phyloP scores from a whole-genome alignment of 352 stramenopile genomes.

The Phytophthora aleatoria region DNA sequence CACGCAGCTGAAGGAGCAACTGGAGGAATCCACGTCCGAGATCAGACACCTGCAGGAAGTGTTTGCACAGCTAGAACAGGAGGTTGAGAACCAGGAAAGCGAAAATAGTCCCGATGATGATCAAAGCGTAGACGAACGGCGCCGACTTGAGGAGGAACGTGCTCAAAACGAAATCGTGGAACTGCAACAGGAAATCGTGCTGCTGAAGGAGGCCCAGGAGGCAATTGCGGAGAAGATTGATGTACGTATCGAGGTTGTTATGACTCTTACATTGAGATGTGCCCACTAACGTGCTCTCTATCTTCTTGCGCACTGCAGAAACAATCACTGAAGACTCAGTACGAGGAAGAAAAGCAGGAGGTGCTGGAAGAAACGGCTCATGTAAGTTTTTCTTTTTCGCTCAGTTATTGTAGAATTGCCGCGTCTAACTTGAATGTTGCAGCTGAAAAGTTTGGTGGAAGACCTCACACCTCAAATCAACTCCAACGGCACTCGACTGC shows the following conservation, averaged over 20 bases:
- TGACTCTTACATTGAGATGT: background rate
- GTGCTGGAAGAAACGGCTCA: constrained; percentile 64
- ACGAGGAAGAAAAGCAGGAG: constrained; percentile 63
- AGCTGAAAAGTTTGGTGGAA: constrained; percentile 57
- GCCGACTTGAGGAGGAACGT: constrained; percentile 42
- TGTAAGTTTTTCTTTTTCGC: constrained; percentile 31
- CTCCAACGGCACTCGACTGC: constrained; percentile 56
- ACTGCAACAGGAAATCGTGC: constrained; percentile 60
- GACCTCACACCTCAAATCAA: constrained; percentile 61
- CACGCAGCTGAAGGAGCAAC: constrained; percentile 36
- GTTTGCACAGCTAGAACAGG: constrained; percentile 47
- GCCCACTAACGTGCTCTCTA: background rate
- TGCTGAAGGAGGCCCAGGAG: constrained; percentile 58
- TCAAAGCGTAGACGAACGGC: constrained; percentile 41
- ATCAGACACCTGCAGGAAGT: constrained; percentile 60
- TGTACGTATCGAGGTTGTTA: constrained; percentile 27
- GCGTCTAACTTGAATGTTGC: constrained; percentile 11
- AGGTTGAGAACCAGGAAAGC: constrained; percentile 32
- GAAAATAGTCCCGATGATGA: constrained; percentile 23
- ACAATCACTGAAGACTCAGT: constrained; percentile 69
- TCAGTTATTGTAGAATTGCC: background rate
- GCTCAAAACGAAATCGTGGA: constrained; percentile 53
- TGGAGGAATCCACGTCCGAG: constrained; percentile 51
- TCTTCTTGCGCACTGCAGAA: constrained; percentile 23
- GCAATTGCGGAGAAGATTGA: constrained; percentile 53